Base-by-base conservation (phyloP, 176 grass and related monocot genomes). In the Eleusine indica region DNA sequence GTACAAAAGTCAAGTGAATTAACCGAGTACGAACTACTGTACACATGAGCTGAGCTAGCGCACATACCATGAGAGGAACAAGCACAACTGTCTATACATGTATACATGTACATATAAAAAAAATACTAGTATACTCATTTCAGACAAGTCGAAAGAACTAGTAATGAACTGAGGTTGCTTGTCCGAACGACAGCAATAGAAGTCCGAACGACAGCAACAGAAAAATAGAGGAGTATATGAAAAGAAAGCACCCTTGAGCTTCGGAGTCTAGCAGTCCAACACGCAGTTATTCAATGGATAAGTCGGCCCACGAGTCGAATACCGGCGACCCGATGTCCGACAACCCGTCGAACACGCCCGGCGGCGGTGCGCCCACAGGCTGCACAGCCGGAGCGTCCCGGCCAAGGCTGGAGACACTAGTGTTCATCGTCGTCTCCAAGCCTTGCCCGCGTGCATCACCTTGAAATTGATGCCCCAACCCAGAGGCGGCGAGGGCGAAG, bases 301-400 rank as follows among this genome's bases (percentile, higher is more conserved):
- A 70, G 18, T 87, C 88, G 1, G 49, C 30, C 88, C 88, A 90
- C 42, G 68, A 32, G 14, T 86, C 84, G 61, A 90, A 87, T 80
- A 74, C 88, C 88, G 88, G 88, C 84, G 75, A 86, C 22, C 88
- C 74, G 62, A 90, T 32, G 80, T 90, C 88, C n/a, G 61, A 2
- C 60, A 83, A 79, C 79, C 49, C 84, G 42, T 86, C 74, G 28
- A 86, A 90, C 79, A 90, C 68, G 16, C 68, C 74, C 41, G 43
- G 49, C 83, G 72, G 51, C 51, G 51, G 38, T 49, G 7, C 37
- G 69, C 14, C 38, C 4, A 28, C 47, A 22, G 70, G 62, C 68
- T 66, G 68, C 75, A 37, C 30, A 17, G 83, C 18, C 17, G 78
- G 73, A 6, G 64, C 21, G 57, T 3, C 57, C 1, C 28, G 21